These are phyloP conservation scores for Irpex rosettiformis DNA, from an alignment of 1,284 basidiomycete species.

Conservation along the genomic window DNA sequence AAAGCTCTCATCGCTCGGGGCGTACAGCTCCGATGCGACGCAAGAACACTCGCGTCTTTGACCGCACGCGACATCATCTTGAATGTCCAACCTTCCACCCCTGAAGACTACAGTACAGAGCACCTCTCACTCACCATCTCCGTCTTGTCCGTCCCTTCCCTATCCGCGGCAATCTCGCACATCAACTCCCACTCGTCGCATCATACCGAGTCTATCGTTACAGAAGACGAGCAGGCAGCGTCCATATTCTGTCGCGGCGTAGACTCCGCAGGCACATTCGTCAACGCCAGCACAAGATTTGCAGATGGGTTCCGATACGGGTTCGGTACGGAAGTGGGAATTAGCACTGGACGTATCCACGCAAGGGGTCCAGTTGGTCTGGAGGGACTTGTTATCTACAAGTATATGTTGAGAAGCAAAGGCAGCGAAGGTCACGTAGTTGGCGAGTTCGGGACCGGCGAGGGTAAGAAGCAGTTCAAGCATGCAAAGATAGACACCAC, in stretches of 20 bases:
- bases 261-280: conserved; percentile 90
- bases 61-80: conserved; percentile 32
- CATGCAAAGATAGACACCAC: conserved; percentile 56
- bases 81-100: conserved; percentile 45
- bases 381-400: conserved; percentile 93
- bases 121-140: conserved; percentile 85
- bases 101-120: conserved; percentile 80
- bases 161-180: conserved; percentile 76
- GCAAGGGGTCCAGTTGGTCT: conserved; percentile 96
- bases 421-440: conserved; percentile 74
- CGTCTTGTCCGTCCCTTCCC: conserved; percentile 70
- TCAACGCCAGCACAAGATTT: conserved; percentile 95
- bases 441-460: conserved; percentile 72
- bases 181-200: conserved; percentile 94
- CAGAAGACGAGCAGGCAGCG: conserved; percentile 69
- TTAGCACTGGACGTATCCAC: conserved; percentile 95
- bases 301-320: conserved; percentile 98
- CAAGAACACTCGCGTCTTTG: conserved; percentile 53
- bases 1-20: conserved; percentile 63
- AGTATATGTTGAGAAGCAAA: conserved; percentile 84
- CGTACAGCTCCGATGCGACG: conserved; percentile 83
- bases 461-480: conserved; percentile 74
- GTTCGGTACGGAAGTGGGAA: conserved; percentile 97
- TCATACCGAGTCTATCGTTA: conserved; percentile 94
- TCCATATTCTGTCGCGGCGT: conserved; percentile 83